A percentile compares a stretch with the other conserved stretches of the same genome.
Evolutionary conservation across 352 stramenopile species (phyloP).

Genomic region (Blastocystis sp.): DNA sequence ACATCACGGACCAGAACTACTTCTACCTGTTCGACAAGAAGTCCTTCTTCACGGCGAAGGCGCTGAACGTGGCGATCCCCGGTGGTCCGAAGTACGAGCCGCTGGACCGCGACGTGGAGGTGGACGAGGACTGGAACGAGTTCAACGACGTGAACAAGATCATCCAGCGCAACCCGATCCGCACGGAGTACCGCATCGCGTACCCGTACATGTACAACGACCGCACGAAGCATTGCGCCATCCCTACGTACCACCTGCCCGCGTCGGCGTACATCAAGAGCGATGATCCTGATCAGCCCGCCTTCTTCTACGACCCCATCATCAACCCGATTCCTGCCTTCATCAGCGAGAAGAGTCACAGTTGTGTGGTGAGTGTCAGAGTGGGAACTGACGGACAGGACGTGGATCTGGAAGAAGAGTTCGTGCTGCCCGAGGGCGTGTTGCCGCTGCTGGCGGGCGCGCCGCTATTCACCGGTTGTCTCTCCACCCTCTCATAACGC

Average conservation of each 20-base stretch:
- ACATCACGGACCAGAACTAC: constrained; percentile 93
- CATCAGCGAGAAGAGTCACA: constrained; percentile 71
- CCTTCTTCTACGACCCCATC: constrained; percentile 93
- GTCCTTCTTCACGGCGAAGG: constrained; percentile 98
- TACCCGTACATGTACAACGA: constrained; percentile 99
- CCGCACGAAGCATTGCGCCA: constrained; percentile 87
- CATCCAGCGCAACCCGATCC: constrained; percentile 96
- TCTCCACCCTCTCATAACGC: constrained; percentile 77
- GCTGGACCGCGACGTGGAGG: constrained; percentile 90
- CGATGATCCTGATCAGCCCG: constrained; percentile 87
- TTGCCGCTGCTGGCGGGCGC: constrained; percentile 3
- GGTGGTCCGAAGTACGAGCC: constrained; percentile 98
- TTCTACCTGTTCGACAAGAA: constrained; percentile 89
- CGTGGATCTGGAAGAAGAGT: constrained; percentile 83
- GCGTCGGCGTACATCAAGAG: constrained; percentile 92
- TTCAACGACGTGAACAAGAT: constrained; percentile 99
- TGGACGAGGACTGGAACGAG: constrained; percentile 99
- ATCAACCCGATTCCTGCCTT: constrained; percentile 95
- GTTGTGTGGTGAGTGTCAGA: constrained; percentile 71
- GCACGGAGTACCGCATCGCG: constrained; percentile 97
- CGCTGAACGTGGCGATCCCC: constrained; percentile 97
- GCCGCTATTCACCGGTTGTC: constrained; percentile 18
- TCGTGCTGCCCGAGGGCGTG: constrained; percentile 72
- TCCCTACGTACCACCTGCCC: constrained; percentile 92
- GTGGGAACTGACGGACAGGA: constrained; percentile 60